Evolutionary conservation across 495 filamentous ascomycete genomes (phyloP), one percentile per base, ranked within the genome.

Genomic region (Penicillium crystallinum): DNA sequence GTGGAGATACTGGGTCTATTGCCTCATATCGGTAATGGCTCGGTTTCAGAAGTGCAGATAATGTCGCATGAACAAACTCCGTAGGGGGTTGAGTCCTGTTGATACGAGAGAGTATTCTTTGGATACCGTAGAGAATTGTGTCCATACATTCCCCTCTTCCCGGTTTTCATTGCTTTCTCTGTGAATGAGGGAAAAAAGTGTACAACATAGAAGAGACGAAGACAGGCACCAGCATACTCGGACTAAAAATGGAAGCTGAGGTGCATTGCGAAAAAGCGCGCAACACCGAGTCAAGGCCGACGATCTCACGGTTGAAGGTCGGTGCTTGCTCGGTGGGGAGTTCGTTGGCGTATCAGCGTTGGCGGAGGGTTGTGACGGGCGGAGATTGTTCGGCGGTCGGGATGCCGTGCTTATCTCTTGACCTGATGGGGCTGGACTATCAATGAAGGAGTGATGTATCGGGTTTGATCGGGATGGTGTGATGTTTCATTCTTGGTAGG

Each of bases 321-420:
- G 55, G 55, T 36, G 3, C 7, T 19, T 6, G 10, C 39, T 59
- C 53, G 57, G 57, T 17, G 25, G 23, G 10, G 40, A 14, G n/a
- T 9, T 15, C 8, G 29, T 2, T 19, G 2, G 23, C 40, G n/a
- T 17, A 43, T 43, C 40, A 43, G 40, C 39, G n/a, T 42, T 17
- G 21, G 14, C 22, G 2, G n/a, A 4, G n/a, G n/a, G n/a, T 4
- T 15, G 14, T 4, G 3, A 43, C 9, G 23, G 9, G 8, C 45
- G 45, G 45, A 35, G 31, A 47, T 36, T 6, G 31, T 36, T 36
- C 45, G 45, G 31, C 6, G 1, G 14, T 47, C 31, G 31, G 45
- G 45, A 47, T 47, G 45, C 31, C 45, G 45, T 17, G 12, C 4
- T 22, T 46, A 15, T 23, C 19, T 34, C 6, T n/a, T 46, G 12